Evolutionary conservation across 2,329 filamentous ascomycete species (phyloP).

Genomic region (Lojkania enalia): DNA sequence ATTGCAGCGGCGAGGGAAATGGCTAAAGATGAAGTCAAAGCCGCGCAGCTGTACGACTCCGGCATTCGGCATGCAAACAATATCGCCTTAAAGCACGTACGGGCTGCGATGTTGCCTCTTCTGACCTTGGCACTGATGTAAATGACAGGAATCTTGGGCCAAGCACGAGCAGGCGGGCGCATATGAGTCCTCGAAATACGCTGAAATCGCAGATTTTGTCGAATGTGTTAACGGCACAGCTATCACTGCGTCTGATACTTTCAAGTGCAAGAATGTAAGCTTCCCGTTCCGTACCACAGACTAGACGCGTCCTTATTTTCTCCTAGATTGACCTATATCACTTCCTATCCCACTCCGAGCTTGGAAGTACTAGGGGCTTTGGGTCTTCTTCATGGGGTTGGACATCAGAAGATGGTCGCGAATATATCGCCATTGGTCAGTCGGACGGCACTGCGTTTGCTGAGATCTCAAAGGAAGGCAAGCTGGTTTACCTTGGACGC

Average conservation of each 20-base stretch:
- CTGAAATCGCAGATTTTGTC: constrained; percentile 37
- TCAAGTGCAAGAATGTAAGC: constrained; percentile 44
- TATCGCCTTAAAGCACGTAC: constrained; percentile 39
- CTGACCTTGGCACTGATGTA: constrained; percentile 21
- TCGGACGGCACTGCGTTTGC: constrained; percentile 59
- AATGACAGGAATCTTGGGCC: constrained; percentile 42
- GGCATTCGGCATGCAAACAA: constrained; percentile 45
- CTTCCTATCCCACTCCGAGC: constrained; percentile 58
- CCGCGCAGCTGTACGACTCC: constrained; percentile 44
- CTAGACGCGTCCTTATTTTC: neutral
- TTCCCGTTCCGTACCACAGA: neutral
- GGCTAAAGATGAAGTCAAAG: constrained; percentile 39
- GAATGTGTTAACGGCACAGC: constrained; percentile 45
- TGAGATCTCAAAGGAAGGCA: constrained; percentile 56
- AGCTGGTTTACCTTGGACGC: constrained; percentile 58
- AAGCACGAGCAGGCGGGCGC: constrained; percentile 37
- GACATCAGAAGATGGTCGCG: constrained; percentile 56
- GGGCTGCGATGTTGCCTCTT: neutral
- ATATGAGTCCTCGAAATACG: constrained; percentile 41
- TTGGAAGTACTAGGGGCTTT: constrained; percentile 53
- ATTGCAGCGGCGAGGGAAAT: constrained; percentile 40
- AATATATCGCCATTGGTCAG: constrained; percentile 60
- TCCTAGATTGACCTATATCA: constrained; percentile 58
- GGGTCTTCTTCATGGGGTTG: constrained; percentile 58
- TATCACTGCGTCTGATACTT: constrained; percentile 39